phyloP scores from a whole-genome alignment of 208 protist genomes.

The Tritrichomonas musculus region DNA sequence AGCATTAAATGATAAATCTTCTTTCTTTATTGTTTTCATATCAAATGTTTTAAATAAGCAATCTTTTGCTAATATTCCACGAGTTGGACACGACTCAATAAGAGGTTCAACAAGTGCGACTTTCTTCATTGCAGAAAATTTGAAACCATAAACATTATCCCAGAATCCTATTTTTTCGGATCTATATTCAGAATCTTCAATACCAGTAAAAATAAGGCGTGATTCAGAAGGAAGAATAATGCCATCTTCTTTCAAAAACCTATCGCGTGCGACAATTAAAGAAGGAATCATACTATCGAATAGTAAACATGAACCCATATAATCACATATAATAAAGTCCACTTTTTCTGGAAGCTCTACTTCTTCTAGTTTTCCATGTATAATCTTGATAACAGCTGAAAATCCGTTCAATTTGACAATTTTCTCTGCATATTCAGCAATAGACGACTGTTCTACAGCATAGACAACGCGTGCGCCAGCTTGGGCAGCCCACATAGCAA shows the following conservation, averaged over 20 bases:
- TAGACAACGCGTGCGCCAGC: conserved; percentile 80
- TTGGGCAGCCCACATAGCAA: conserved; percentile 86
- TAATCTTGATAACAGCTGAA: conserved; percentile 50
- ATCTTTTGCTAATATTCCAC: conserved; percentile 52
- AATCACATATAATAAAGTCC: conserved; percentile 58
- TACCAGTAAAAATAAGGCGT: conserved; percentile 41
- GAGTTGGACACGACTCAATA: conserved; percentile 61
- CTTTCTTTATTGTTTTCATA: conserved; percentile 58
- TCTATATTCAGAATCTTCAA: conserved; percentile 50
- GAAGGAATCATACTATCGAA: conserved; percentile 60
- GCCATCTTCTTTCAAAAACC: conserved; percentile 45
- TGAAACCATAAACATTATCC: conserved; percentile 56
- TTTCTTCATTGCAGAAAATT: conserved; percentile 46
- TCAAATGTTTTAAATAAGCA: conserved; percentile 51
- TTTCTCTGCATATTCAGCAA: conserved; percentile 28
- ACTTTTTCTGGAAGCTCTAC: conserved; percentile 48
- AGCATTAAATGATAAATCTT: conserved; percentile 36
- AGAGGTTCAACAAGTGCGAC: conserved; percentile 59
- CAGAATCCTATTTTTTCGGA: conserved; percentile 35
- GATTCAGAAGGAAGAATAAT: conserved; percentile 47
- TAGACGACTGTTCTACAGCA: conserved; percentile 58
- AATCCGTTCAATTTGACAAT: conserved; percentile 67
- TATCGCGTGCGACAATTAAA: conserved; percentile 52
- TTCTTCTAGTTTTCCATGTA: conserved; percentile 47
- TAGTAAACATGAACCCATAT: conserved; percentile 55